These are phyloP conservation scores for Trichoderma gamsii DNA, from an alignment of 495 filamentous ascomycete genomes.

Conservation along the genomic window DNA sequence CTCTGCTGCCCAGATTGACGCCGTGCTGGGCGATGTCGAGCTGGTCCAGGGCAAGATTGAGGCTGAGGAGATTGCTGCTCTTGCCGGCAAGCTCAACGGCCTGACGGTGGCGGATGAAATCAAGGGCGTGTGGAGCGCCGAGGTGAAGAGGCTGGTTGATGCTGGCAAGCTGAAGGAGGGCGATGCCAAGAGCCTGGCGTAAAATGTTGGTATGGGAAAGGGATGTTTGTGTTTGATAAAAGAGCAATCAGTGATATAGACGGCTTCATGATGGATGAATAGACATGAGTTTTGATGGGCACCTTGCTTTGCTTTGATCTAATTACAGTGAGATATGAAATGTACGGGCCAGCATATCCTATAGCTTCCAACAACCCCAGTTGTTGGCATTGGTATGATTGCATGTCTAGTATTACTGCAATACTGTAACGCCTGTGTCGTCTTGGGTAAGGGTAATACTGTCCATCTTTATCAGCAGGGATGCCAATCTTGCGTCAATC, in stretches of 20 bases:
- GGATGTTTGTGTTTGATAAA: neutral
- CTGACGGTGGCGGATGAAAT: constrained; percentile 65
- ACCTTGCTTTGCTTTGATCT: no score
- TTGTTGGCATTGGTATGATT: no score
- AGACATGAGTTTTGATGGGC: neutral
- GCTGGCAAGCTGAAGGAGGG: constrained; percentile 80
- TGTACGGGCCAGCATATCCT: no score
- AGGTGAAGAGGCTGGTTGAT: constrained; percentile 65
- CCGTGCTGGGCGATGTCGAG: constrained; percentile 79
- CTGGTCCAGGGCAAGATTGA: constrained; percentile 85
- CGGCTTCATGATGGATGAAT: neutral
- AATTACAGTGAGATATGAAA: constrained; percentile 1
- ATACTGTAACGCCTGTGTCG: no score
- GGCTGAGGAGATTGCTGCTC: constrained; percentile 72
- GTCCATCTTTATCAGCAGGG: no score
- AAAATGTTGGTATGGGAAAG: neutral
- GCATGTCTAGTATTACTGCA: no score
- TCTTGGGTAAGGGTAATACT: no score
- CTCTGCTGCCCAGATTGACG: constrained; percentile 66
- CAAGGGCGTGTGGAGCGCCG: constrained; percentile 58
- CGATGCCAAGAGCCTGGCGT: constrained; percentile 48
- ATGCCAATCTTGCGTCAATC: no score
- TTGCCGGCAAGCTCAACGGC: constrained; percentile 70
- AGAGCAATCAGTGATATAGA: neutral
- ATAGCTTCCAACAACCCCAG: no score